Conservation (phyloP, 306 rosid species). For the Alnus rubra region DNA sequence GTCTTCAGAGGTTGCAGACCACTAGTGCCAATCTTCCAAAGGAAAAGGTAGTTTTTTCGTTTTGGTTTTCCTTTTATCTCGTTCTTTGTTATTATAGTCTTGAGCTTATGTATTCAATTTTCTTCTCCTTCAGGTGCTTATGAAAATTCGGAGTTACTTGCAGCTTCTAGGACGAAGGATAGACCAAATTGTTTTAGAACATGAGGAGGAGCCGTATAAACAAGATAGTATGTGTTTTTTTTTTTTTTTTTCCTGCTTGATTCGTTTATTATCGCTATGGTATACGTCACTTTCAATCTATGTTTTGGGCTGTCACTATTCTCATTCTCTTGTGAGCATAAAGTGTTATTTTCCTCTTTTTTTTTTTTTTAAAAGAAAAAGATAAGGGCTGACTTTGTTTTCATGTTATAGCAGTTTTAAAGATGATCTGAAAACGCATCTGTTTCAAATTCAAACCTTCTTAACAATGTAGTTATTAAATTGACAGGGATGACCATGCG, state of each 20-base stretch:
- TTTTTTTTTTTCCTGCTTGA: neutral
- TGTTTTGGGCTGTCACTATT: neutral
- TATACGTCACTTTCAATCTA: constrained; percentile 4
- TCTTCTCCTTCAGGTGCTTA: constrained; percentile 65
- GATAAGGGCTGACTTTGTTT: neutral
- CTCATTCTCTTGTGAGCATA: neutral
- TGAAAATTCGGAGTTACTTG: constrained; percentile 82
- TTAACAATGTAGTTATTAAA: neutral
- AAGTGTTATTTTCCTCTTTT: neutral
- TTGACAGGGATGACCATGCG: constrained; percentile 87
- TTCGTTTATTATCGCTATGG: neutral
- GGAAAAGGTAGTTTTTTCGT: constrained; percentile 59
- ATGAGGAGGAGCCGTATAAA: constrained; percentile 78
- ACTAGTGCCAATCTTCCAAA: constrained; percentile 95
- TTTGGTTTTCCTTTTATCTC: constrained; percentile 8
- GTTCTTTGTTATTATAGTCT: neutral
- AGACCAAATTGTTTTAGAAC: constrained; percentile 78
- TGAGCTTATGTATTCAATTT: constrained; percentile 10
- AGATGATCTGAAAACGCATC: neutral
- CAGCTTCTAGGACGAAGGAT: constrained; percentile 96
- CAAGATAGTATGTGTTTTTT: constrained; percentile 80
- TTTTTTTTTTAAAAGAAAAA: neutral
- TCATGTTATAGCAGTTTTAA: neutral
- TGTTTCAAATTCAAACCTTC: neutral
- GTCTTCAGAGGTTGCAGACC: constrained; percentile 86